Conservation (phyloP, 148 eudicot species). For the Vaccinium macrocarpon region DNA sequence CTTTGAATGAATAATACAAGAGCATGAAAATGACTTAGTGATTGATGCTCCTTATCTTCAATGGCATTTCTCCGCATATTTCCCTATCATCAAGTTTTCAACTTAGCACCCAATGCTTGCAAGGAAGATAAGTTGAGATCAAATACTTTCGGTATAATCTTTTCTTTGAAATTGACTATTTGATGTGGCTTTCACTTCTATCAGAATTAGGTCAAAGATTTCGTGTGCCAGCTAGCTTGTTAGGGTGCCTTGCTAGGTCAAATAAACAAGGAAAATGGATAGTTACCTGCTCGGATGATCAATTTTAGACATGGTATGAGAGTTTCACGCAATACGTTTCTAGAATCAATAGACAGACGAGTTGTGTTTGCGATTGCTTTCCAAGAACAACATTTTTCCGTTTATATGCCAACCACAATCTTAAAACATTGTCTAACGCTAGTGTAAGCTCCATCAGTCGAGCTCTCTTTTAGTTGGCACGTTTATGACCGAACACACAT, state of each 20-base stretch:
- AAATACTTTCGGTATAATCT: neutral
- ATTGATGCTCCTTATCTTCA: constrained; percentile 14
- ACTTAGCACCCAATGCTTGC: constrained; percentile 6
- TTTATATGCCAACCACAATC: too few relatives aligned
- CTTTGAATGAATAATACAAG: neutral
- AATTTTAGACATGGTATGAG: constrained; percentile 1
- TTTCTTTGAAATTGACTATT: neutral
- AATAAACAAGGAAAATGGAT: neutral
- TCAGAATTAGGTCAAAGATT: neutral
- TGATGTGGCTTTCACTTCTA: constrained; percentile 7
- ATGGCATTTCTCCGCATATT: neutral
- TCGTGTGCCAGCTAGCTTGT: neutral
- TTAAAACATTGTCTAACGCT: too few relatives aligned
- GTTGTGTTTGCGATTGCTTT: too few relatives aligned
- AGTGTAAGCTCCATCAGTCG: too few relatives aligned
- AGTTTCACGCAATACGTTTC: neutral
- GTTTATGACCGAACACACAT: too few relatives aligned
- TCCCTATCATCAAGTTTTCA: constrained; percentile 11
- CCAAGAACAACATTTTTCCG: too few relatives aligned
- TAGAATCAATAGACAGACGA: too few relatives aligned
- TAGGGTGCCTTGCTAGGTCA: neutral
- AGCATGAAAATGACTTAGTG: neutral
- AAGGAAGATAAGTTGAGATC: neutral
- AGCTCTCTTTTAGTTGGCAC: too few relatives aligned
- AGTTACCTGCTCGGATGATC: neutral